A percentile compares a stretch with the other conserved stretches of the same genome.
Evolutionary conservation across 2,329 filamentous ascomycete species (phyloP).

Genomic region (Decorospora gaudefroyi): DNA sequence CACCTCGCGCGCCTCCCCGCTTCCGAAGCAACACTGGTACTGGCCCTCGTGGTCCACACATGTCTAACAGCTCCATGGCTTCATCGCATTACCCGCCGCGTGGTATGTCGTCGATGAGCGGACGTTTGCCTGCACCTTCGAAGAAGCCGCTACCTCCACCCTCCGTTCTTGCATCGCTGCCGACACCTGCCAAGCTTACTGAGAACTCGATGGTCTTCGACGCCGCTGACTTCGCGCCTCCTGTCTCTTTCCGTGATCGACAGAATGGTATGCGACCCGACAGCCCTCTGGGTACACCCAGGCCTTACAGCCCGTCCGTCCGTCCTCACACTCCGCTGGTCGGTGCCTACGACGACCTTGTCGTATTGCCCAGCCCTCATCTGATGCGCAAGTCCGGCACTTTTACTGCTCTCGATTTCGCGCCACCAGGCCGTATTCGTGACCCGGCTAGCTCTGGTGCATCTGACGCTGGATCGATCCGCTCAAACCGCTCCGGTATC

Average conservation of each 20-base stretch:
- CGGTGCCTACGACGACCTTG: conserved; percentile 84
- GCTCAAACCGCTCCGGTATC: conserved; percentile 77
- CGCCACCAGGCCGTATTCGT: conserved; percentile 74
- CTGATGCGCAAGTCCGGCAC: conserved; percentile 75
- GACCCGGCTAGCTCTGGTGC: conserved; percentile 42
- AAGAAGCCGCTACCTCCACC: conserved; percentile 72
- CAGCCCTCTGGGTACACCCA: conserved; percentile 60
- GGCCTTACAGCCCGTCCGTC: conserved; percentile 75
- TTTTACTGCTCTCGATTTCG: conserved; percentile 80
- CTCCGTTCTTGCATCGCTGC: conserved; percentile 71
- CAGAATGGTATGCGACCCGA: conserved; percentile 67
- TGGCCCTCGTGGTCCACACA: conserved; percentile 48
- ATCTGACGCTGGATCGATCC: conserved; percentile 56
- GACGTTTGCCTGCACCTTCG: conserved; percentile 45
- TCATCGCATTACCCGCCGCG: conserved; percentile 47
- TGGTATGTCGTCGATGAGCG: conserved; percentile 51
- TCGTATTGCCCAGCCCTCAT: conserved; percentile 83
- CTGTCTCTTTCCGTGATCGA: conserved; percentile 63
- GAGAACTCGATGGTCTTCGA: conserved; percentile 74
- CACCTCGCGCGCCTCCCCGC: conserved; percentile 69
- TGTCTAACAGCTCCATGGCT: conserved; percentile 58
- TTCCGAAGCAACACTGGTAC: conserved; percentile 48
- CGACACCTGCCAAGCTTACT: conserved; percentile 80
- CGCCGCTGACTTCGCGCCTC: conserved; percentile 86
- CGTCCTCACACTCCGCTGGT: conserved; percentile 77